phyloP scores from a whole-genome alignment of 768 basidiomycete genomes.

The Pisolithus microcarpus region DNA sequence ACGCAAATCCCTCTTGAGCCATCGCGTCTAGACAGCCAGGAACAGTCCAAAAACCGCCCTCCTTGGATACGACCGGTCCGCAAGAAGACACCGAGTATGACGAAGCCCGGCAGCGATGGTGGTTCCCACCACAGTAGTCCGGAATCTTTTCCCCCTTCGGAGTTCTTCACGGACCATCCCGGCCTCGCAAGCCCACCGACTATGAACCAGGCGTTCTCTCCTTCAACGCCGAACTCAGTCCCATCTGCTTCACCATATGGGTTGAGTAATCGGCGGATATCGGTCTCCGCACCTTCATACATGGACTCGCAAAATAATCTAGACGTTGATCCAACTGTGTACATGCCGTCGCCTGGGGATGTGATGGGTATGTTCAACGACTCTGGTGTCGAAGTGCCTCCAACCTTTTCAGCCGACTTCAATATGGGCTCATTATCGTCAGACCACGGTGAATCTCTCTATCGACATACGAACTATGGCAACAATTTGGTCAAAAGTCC shows the following conservation, averaged over 20 bases:
- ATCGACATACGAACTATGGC: conserved; percentile 19
- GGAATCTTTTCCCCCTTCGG: conserved; percentile 57
- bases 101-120: conserved; percentile 41
- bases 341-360: conserved; percentile 49
- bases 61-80: conserved; percentile 89
- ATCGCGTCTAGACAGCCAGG: conserved; percentile 43
- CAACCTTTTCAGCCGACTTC: conserved; percentile 28
- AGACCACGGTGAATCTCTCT: conserved; percentile 23
- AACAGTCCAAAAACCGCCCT: conserved; percentile 47
- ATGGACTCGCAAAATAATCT: conserved; percentile 26
- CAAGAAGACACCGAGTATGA: conserved; percentile 55
- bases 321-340: conserved; percentile 46
- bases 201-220: conserved; percentile 12
- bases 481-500: conserved; percentile 22
- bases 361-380: conserved; percentile 58
- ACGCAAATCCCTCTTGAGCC: conserved; percentile 84
- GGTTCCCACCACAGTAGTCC: conserved; percentile 48
- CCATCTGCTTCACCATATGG: conserved; percentile 17
- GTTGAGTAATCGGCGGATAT: conserved; percentile 19
- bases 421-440: conserved; percentile 18
- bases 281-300: conserved; percentile 21
- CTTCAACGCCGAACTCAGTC: conserved; percentile 11
- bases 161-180: conserved; percentile 51
- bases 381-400: conserved; percentile 27
- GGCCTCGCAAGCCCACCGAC: conserved; percentile 20